Conservation (phyloP, 2,329 filamentous ascomycete species). For the Juglanconis oblonga region DNA sequence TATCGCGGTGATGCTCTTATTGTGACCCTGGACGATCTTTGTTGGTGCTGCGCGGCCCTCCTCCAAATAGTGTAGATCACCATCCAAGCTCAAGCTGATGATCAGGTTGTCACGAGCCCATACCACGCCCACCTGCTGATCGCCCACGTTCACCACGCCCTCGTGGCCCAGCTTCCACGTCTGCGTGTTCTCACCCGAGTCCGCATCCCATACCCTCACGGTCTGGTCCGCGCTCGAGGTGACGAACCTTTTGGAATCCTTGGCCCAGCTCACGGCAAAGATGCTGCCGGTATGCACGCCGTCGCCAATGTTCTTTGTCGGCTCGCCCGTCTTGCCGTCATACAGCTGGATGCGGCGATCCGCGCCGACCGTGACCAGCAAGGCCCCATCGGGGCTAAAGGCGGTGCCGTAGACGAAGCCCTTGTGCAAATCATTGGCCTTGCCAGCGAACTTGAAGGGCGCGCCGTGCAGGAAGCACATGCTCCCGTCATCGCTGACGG, state of each 20-base stretch:
- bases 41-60: constrained; percentile 68
- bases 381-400: constrained; percentile 84
- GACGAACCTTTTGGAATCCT: constrained; percentile 80
- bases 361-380: constrained; percentile 84
- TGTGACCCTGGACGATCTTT: constrained; percentile 78
- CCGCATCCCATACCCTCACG: constrained; percentile 89
- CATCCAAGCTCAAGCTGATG: constrained; percentile 83
- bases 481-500: constrained; percentile 35
- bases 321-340: constrained; percentile 91
- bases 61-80: constrained; percentile 85
- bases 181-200: constrained; percentile 72
- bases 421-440: constrained; percentile 73
- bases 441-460: constrained; percentile 89
- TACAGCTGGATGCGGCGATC: constrained; percentile 92
- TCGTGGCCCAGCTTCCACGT: constrained; percentile 83
- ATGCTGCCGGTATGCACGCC: constrained; percentile 90
- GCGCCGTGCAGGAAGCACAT: constrained; percentile 21
- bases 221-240: constrained; percentile 94
- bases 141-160: constrained; percentile 64
- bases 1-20: constrained; percentile 84
- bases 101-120: constrained; percentile 87
- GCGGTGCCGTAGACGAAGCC: constrained; percentile 85
- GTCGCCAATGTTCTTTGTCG: constrained; percentile 72
- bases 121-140: constrained; percentile 94
- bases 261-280: constrained; percentile 86